Evolutionary conservation across 192 early-diverging fungal genomes (phyloP).

Genomic region (Backusella macrospora): DNA sequence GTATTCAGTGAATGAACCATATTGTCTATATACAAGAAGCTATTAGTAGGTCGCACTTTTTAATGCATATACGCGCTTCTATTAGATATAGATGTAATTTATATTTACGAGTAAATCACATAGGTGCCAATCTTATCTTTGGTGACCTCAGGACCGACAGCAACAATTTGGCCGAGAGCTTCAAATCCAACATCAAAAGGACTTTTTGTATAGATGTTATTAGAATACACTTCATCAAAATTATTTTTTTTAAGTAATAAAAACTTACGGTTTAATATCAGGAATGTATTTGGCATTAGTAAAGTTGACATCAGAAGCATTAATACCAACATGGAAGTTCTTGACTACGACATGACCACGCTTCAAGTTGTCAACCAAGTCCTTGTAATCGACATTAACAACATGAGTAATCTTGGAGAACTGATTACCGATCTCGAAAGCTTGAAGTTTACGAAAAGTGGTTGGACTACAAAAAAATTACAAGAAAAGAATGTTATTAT

Average conservation of each 20-base stretch:
- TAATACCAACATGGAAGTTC: conserved; percentile 54
- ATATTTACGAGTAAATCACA: conserved; percentile 34
- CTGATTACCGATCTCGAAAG: conserved; percentile 35
- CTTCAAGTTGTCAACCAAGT: conserved; percentile 23
- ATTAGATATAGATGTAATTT: neutral
- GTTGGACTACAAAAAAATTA: neutral
- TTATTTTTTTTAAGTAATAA: too few relatives aligned
- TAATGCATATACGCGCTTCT: neutral
- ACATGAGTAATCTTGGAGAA: conserved; percentile 32
- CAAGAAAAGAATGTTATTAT: too few relatives aligned
- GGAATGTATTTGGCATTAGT: conserved; percentile 58
- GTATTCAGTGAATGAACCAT: conserved; percentile 58
- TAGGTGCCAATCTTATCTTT: conserved; percentile 34
- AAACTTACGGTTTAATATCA: conserved; percentile 50
- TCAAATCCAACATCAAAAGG: conserved; percentile 66
- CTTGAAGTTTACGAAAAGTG: conserved; percentile 38
- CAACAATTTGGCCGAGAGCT: conserved; percentile 56
- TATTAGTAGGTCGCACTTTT: neutral
- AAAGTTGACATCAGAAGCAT: conserved; percentile 61
- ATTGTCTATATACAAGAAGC: conserved; percentile 35
- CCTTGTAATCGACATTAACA: conserved; percentile 20
- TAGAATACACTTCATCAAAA: too few relatives aligned
- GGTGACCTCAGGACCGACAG: conserved; percentile 41
- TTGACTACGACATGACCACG: conserved; percentile 45
- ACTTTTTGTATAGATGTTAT: conserved; percentile 22